Conservation (phyloP, 257 asterid genomes). For the Capsicum pubescens region DNA sequence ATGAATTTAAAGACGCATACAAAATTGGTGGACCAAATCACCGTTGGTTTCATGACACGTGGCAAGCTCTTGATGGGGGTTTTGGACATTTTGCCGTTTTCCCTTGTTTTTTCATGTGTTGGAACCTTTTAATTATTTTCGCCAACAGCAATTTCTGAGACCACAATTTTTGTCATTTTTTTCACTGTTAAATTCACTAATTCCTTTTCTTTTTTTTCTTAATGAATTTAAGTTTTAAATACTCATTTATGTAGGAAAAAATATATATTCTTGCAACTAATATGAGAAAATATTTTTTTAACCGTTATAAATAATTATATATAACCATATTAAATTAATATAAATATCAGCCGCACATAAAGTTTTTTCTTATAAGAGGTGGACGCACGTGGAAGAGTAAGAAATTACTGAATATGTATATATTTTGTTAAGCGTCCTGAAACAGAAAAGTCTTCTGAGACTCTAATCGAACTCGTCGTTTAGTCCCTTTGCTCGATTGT, state of each 20-base stretch:
- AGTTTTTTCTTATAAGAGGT: no score
- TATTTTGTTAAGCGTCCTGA: no score
- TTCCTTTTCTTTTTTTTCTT: no score
- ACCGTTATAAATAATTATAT: no score
- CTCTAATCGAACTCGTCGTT: no score
- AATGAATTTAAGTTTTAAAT: background rate
- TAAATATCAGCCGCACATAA: no score
- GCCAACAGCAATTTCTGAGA: conserved; percentile 45
- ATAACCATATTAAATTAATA: no score
- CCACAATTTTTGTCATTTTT: conserved; percentile 38
- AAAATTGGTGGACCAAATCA: conserved; percentile 40
- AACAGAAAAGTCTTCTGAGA: no score
- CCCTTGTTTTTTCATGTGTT: conserved; percentile 56
- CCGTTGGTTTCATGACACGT: conserved; percentile 56
- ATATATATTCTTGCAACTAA: background rate
- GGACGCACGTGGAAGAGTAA: no score
- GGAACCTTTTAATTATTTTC: conserved; percentile 36
- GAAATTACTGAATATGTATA: no score
- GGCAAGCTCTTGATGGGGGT: conserved; percentile 26
- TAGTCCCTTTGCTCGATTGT: no score
- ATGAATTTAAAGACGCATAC: conserved; percentile 50
- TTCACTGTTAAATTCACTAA: background rate
- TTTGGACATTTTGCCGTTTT: conserved; percentile 35
- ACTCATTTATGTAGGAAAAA: background rate
- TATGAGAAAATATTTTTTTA: background rate